A percentile compares a stretch with the other conserved stretches of the same genome.
Evolutionary conservation across 1,284 basidiomycete species (phyloP).

Genomic region (Leccinum ponderosum): DNA sequence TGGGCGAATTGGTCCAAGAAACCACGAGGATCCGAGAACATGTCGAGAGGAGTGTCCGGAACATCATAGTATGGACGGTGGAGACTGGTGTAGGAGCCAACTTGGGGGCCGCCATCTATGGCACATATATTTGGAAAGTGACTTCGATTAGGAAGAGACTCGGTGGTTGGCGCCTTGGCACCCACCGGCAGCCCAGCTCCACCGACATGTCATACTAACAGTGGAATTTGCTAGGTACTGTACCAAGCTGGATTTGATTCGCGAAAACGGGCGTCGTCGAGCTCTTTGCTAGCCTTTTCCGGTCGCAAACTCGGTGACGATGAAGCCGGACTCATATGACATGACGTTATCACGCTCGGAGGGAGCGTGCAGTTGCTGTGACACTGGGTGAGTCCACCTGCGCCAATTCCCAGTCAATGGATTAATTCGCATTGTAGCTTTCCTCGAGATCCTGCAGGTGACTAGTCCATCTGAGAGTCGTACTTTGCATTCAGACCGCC

Average conservation of each 20-base stretch:
- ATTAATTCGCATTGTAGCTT: background rate
- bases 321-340: background rate
- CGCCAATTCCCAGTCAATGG: background rate
- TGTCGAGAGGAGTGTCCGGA: background rate
- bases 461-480: background rate
- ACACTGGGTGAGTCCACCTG: background rate
- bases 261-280: background rate
- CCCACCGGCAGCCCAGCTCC: background rate
- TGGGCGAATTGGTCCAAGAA: background rate
- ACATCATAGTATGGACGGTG: background rate
- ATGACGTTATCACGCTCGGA: background rate
- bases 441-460: background rate
- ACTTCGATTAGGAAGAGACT: background rate
- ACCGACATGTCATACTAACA: background rate
- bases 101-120: background rate
- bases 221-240: background rate
- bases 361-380: background rate
- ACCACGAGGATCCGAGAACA: background rate
- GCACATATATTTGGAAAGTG: background rate
- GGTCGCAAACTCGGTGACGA: background rate
- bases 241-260: background rate
- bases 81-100: background rate
- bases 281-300: background rate
- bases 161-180: background rate
- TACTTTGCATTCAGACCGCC: constrained; percentile 7